A percentile compares a stretch with the other conserved stretches of the same genome.
phyloP scores from a whole-genome alignment of 2,329 filamentous ascomycete species.

The Blumeria graminis region DNA sequence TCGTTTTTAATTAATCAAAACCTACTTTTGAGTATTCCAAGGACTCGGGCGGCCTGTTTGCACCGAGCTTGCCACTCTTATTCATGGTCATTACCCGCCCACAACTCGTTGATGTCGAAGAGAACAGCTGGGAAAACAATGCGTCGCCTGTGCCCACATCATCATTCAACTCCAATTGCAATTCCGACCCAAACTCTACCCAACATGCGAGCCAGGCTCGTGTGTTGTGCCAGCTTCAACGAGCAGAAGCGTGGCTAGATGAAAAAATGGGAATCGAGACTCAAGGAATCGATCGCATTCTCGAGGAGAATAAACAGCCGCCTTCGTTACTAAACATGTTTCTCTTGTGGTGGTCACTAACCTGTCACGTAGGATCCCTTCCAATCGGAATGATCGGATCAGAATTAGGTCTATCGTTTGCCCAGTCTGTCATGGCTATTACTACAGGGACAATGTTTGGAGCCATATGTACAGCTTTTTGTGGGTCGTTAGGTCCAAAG shows the following conservation, averaged over 20 bases:
- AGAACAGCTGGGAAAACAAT: no score
- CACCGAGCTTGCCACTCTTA: no score
- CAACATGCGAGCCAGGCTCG: no score
- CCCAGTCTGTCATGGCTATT: constrained; percentile 19
- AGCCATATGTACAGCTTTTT: constrained; percentile 18
- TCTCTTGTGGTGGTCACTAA: constrained; percentile 21
- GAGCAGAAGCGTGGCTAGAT: constrained; percentile 20
- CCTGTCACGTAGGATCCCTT: constrained; percentile 18
- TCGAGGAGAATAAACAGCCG: constrained; percentile 20
- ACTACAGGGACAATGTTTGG: constrained; percentile 20
- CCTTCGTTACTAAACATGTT: constrained; percentile 20
- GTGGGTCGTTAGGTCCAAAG: constrained; percentile 20
- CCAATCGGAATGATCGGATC: constrained; percentile 22
- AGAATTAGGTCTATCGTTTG: constrained; percentile 22
- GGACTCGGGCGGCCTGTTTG: no score
- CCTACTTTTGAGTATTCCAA: no score
- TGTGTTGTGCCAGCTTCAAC: constrained; percentile 12
- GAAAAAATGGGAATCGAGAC: constrained; percentile 22
- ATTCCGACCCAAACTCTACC: no score
- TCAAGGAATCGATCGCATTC: constrained; percentile 23
- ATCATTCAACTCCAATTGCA: no score
- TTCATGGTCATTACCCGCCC: no score
- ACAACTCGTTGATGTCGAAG: no score
- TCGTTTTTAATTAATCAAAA: no score
- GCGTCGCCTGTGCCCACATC: no score